Base-by-base conservation (phyloP, 495 filamentous ascomycete genomes). In the Penicillium herquei region DNA sequence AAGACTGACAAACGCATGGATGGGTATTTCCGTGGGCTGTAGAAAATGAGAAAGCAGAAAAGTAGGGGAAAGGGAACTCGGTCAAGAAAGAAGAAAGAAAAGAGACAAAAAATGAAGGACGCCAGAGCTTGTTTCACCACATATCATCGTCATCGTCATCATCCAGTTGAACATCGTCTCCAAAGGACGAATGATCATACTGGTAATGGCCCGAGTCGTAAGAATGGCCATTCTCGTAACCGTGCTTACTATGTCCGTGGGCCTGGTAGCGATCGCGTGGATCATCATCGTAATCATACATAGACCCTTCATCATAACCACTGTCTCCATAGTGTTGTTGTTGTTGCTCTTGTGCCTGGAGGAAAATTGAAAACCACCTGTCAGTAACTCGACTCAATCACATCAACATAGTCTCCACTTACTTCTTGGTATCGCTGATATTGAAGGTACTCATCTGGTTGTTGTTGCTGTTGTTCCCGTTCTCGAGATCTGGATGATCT, bases 381-480 rank as follows among this genome's bases (percentile, higher is more conserved):
- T 64, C 44, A 64, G 52, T 49, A 21, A 48, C 18, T 41, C 35
- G 13, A 16, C 13, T 12, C 17, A 9, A 26, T 31, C 16, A 4
- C 5, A 13, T 11, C 6, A 32, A 26, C 11, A 32, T 13, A 6
- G 4, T 46, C 26, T 41, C 14, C 5, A 32, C 81, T 73, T 66
- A 87, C 84, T 73, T 87, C 80, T 67, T 87, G 84, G 59, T 84
- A 86, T 60, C 80, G 71, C 65, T 87, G 84, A 57, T 86, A 87
- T 63, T 84, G 81, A 16, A 62, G 59, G 52, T 82, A 84, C 64
- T 86, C 84, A 54, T 85, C 83, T 18, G 78, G 80, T 59, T 90
- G 85, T 42, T 46, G 43, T 8, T 37, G 34, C 34, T 37, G 34
- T 37, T 21, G 17, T 44, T 46, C 43, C 31, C 43, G 43, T 46